Evolutionary conservation across 495 filamentous ascomycete species (phyloP).

Genomic region (Rostrohypoxylon terebratum): DNA sequence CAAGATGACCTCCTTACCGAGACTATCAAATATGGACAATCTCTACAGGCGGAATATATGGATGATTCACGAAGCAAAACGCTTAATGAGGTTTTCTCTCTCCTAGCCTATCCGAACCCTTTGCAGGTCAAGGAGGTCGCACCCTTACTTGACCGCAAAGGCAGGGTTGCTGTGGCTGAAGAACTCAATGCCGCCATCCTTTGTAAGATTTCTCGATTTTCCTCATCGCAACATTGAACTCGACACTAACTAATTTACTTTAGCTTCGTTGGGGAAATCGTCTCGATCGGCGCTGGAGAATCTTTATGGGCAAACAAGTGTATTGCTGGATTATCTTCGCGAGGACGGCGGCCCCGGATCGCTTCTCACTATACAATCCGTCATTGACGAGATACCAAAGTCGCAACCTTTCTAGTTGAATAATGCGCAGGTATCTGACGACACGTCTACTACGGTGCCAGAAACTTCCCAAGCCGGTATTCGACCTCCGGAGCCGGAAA

Average conservation of each 20-base stretch:
- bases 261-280: slow-evolving; percentile 91
- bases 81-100: slow-evolving; percentile 85
- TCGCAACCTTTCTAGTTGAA: slow-evolving; percentile 42
- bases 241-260: slow-evolving; percentile 43
- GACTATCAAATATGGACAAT: slow-evolving; percentile 83
- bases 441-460: background rate
- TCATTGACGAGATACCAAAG: slow-evolving; percentile 62
- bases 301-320: slow-evolving; percentile 86
- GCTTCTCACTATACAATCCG: slow-evolving; percentile 84
- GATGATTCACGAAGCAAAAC: slow-evolving; percentile 75
- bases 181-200: slow-evolving; percentile 95
- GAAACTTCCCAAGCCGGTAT: background rate
- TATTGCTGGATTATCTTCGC: slow-evolving; percentile 82
- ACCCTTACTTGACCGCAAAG: slow-evolving; percentile 80
- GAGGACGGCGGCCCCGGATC: slow-evolving; percentile 86
- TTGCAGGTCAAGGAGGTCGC: slow-evolving; percentile 77
- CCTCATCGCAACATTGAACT: slow-evolving; percentile 5
- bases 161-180: slow-evolving; percentile 85
- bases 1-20: slow-evolving; percentile 61
- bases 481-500: background rate
- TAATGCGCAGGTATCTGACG: background rate
- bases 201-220: slow-evolving; percentile 65
- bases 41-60: slow-evolving; percentile 79
- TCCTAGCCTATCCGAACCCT: slow-evolving; percentile 89
- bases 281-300: slow-evolving; percentile 88